Conservation (phyloP, 2,329 filamentous ascomycete genomes). For the Chaetomium strumarium region DNA sequence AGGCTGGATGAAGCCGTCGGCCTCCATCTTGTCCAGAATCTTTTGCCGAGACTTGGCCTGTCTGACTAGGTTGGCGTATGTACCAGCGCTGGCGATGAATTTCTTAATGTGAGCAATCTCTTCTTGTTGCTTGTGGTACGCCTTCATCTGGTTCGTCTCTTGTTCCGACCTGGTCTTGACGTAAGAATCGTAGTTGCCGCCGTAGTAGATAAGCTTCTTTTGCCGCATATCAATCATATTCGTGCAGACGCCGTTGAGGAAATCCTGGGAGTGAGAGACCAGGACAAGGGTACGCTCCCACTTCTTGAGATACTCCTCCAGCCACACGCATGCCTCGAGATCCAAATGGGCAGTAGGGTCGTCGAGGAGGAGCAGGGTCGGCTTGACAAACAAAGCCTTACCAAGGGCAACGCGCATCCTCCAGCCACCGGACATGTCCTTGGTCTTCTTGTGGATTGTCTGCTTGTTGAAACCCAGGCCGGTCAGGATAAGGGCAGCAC, state of each 20-base stretch:
- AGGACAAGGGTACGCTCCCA: conserved; percentile 96
- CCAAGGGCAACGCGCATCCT: conserved; percentile 97
- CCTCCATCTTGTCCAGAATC: conserved; percentile 99
- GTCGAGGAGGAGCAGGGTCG: conserved; percentile 88
- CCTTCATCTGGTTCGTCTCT: conserved; percentile 98
- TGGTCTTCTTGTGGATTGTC: conserved; percentile 98
- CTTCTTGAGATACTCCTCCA: conserved; percentile 99
- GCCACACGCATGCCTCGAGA: conserved; percentile 98
- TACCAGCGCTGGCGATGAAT: conserved; percentile 99
- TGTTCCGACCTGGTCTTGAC: conserved; percentile 90
- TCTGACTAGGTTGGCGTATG: conserved; percentile 97
- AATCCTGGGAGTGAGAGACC: conserved; percentile 97
- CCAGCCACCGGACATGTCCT: conserved; percentile 99
- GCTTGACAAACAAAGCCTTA: conserved; percentile 98
- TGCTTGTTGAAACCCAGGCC: conserved; percentile 99
- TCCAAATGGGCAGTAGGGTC: conserved; percentile 99
- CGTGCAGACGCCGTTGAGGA: conserved; percentile 96
- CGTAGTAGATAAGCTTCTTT: conserved; percentile 90
- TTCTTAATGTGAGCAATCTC: conserved; percentile 99
- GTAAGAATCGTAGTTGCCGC: conserved; percentile 99
- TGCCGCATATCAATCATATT: conserved; percentile 98
- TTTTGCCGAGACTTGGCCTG: conserved; percentile 99
- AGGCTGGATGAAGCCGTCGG: conserved; percentile 94
- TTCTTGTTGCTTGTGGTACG: conserved; percentile 97
- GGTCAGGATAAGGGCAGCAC: conserved; percentile 92